A percentile compares a stretch with the other conserved stretches of the same genome.
Evolutionary conservation across 441 rosid species (phyloP).

Genomic region (Erodium moschatum): DNA sequence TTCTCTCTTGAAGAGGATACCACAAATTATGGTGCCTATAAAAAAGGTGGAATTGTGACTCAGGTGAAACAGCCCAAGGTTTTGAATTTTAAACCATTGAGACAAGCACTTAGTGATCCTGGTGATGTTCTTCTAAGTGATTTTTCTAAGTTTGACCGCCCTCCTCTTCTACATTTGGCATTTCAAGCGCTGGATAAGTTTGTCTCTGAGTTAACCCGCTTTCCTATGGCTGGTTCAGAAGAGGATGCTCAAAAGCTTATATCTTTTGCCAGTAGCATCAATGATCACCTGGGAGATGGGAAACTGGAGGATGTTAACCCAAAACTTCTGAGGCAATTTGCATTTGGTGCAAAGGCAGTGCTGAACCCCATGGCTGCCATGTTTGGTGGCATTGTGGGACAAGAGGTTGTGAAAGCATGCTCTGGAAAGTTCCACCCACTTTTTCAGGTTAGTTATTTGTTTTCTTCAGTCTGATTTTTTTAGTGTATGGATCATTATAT

Average conservation of each 20-base stretch:
- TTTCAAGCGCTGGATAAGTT: constrained; percentile 82
- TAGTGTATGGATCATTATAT: too few species aligned
- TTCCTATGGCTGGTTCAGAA: constrained; percentile 78
- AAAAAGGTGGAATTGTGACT: constrained; percentile 83
- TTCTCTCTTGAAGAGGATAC: constrained; percentile 79
- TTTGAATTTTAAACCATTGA: constrained; percentile 61
- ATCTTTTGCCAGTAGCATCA: constrained; percentile 43
- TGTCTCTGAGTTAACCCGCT: constrained; percentile 42
- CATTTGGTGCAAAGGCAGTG: constrained; percentile 49
- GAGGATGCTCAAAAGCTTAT: constrained; percentile 69
- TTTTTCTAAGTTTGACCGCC: constrained; percentile 79
- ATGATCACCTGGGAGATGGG: constrained; percentile 47
- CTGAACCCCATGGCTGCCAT: constrained; percentile 94
- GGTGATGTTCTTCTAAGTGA: constrained; percentile 85
- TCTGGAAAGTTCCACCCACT: constrained; percentile 92
- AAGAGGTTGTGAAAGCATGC: constrained; percentile 91
- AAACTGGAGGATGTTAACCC: constrained; percentile 56
- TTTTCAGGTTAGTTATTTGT: constrained; percentile 48
- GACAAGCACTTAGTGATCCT: constrained; percentile 71
- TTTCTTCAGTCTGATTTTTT: too few species aligned
- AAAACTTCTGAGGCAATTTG: constrained; percentile 51
- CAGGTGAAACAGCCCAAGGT: constrained; percentile 80
- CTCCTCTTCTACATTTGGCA: constrained; percentile 76
- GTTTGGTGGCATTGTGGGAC: constrained; percentile 94
- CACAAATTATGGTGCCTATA: constrained; percentile 45